A percentile compares a stretch with the other conserved stretches of the same genome.
Conservation (phyloP, 371 early-diverging fungal genomes). For the Entomophthora muscae region DNA sequence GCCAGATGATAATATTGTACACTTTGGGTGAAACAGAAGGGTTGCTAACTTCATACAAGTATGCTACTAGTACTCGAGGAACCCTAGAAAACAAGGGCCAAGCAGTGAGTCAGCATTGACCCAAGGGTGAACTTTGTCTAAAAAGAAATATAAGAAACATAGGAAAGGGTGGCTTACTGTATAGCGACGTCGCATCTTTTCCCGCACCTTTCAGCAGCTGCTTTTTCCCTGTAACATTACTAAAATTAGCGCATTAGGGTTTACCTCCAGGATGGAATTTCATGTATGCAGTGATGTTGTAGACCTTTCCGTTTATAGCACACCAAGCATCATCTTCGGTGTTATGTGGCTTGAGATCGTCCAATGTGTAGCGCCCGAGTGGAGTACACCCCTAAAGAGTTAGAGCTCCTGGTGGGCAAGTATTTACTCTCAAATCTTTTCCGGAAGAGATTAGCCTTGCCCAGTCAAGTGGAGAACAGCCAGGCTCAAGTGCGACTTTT, state of each 20-base stretch:
- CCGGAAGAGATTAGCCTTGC: constrained; percentile 61
- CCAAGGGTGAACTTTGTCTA: constrained; percentile 82
- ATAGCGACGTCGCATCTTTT: constrained; percentile 81
- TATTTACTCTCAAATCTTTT: constrained; percentile 46
- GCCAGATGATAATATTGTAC: no score
- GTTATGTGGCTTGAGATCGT: constrained; percentile 64
- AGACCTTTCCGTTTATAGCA: constrained; percentile 78
- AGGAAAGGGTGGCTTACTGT: constrained; percentile 32
- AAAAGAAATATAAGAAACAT: not conserved
- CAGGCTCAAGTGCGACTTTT: constrained; percentile 73
- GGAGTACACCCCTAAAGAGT: constrained; percentile 27
- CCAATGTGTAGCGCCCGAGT: constrained; percentile 41
- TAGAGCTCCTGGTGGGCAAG: not conserved
- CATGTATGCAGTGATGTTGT: constrained; percentile 88
- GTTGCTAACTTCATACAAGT: no score
- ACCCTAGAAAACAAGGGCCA: constrained; percentile 71
- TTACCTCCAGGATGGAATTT: constrained; percentile 91
- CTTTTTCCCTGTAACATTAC: constrained; percentile 23
- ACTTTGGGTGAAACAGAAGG: no score
- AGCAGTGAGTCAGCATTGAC: constrained; percentile 75
- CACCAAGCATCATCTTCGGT: constrained; percentile 82
- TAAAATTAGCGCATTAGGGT: not conserved
- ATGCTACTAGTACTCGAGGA: constrained; percentile 21
- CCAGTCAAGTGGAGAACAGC: constrained; percentile 88
- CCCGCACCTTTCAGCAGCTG: constrained; percentile 90